phyloP scores from a whole-genome alignment of 345 rosid species.

The Combretum micranthum region DNA sequence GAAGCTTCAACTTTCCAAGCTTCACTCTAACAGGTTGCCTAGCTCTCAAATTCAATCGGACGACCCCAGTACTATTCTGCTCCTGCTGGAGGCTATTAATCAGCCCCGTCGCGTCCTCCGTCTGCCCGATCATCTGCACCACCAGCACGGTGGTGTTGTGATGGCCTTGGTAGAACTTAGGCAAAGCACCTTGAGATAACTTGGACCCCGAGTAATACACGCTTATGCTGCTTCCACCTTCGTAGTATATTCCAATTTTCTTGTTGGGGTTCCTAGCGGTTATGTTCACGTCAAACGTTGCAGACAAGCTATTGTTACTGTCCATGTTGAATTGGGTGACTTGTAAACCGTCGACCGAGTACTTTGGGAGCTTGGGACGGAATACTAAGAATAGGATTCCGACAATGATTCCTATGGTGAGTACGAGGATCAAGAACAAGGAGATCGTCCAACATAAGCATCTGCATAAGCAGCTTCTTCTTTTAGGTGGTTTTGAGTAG shows the following conservation, averaged over 20 bases:
- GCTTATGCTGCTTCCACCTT: conserved; percentile 64
- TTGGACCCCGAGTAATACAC: conserved; percentile 43
- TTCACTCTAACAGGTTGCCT: conserved; percentile 75
- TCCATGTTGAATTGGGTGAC: conserved; percentile 41
- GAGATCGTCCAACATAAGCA: conserved; percentile 65
- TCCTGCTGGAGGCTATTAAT: conserved; percentile 28
- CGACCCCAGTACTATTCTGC: conserved; percentile 35
- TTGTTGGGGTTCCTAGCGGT: conserved; percentile 68
- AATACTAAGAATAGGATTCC: conserved; percentile 68
- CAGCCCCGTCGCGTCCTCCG: conserved; percentile 40
- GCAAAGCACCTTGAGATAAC: conserved; percentile 65
- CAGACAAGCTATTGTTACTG: conserved; percentile 38
- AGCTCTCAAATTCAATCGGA: conserved; percentile 60
- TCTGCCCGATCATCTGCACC: conserved; percentile 49
- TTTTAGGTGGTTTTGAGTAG: conserved; percentile 39
- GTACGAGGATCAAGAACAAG: conserved; percentile 38
- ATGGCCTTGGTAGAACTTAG: conserved; percentile 93
- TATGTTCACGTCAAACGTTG: conserved; percentile 53
- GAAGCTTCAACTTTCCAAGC: conserved; percentile 65
- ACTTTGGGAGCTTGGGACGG: conserved; percentile 72
- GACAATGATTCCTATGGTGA: conserved; percentile 26
- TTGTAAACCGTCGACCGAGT: conserved; percentile 45
- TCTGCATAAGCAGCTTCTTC: conserved; percentile 46
- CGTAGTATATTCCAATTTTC: conserved; percentile 75
- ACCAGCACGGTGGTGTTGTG: conserved; percentile 59